These are phyloP conservation scores for Fusarium ambrosium DNA, from an alignment of 2,329 filamentous ascomycete genomes.

Conservation along the genomic window DNA sequence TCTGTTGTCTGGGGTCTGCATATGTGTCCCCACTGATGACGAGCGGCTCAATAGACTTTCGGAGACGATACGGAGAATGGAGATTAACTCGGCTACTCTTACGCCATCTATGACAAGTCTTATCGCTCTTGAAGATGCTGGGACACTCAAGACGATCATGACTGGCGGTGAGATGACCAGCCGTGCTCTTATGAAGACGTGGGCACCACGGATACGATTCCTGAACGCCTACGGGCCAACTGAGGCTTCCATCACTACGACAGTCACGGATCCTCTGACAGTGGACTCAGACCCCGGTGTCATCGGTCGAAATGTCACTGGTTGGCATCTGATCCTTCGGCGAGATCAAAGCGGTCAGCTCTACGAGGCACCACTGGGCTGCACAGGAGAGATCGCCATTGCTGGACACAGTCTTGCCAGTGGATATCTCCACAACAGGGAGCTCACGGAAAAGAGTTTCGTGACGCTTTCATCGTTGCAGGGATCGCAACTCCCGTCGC, in stretches of 20 bases:
- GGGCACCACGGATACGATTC: not conserved
- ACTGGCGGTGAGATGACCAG: not conserved
- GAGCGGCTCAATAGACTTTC: not conserved
- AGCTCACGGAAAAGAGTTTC: not conserved
- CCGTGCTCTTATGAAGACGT: not conserved
- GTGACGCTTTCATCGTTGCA: not conserved
- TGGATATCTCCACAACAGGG: slow-evolving; percentile 9
- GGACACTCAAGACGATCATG: not conserved
- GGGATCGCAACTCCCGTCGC: not conserved
- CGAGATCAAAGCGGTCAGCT: not conserved
- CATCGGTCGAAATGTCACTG: not conserved
- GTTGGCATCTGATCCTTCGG: not conserved
- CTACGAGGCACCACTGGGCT: not conserved
- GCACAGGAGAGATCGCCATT: slow-evolving; percentile 4
- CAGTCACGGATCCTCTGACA: not conserved
- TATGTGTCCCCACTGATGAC: not conserved
- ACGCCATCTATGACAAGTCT: not conserved
- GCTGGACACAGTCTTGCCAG: slow-evolving; percentile 6
- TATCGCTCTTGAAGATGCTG: not conserved
- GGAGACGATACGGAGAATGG: not conserved
- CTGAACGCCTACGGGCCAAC: slow-evolving; percentile 17
- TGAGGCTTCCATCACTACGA: not conserved
- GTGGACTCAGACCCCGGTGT: slow-evolving; percentile 8
- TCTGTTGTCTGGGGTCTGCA: not conserved
- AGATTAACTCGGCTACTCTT: not conserved